Evolutionary conservation across 2,329 filamentous ascomycete genomes (phyloP).

Genomic region (Thelonectria rubi): DNA sequence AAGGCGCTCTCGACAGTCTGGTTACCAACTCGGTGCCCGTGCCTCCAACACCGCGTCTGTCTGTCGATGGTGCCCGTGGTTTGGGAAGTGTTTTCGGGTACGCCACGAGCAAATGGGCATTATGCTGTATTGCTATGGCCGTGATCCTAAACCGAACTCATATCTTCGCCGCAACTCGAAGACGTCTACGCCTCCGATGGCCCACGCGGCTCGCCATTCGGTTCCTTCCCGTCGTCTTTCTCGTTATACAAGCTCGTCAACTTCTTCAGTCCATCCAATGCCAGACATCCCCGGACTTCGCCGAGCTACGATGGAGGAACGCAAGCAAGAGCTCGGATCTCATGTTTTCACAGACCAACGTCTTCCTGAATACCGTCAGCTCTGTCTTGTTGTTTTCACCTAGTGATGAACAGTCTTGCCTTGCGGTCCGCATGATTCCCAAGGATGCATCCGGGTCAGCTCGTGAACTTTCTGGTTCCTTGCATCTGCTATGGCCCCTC

Average conservation of each 20-base stretch:
- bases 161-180: constrained; percentile 89
- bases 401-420: constrained; percentile 78
- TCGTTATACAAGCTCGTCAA: constrained; percentile 72
- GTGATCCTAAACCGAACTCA: constrained; percentile 90
- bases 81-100: constrained; percentile 91
- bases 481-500: constrained; percentile 78
- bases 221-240: constrained; percentile 73
- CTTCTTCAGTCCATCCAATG: constrained; percentile 89
- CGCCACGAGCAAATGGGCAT: constrained; percentile 89
- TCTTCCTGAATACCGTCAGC: constrained; percentile 76
- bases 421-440: constrained; percentile 75
- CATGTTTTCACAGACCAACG: constrained; percentile 75
- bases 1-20: constrained; percentile 23
- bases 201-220: constrained; percentile 75
- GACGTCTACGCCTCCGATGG: constrained; percentile 80
- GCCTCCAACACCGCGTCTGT: constrained; percentile 55
- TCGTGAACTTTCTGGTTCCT: constrained; percentile 74
- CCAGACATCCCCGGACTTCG: constrained; percentile 82
- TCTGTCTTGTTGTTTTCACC: constrained; percentile 78
- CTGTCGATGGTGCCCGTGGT: constrained; percentile 70
- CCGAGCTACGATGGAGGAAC: constrained; percentile 74
- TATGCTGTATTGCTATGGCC: constrained; percentile 86
- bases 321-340: constrained; percentile 70
- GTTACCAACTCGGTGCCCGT: constrained; percentile 28
- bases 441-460: constrained; percentile 58